These are phyloP conservation scores for Grosmannia penicillata DNA, from an alignment of 2,329 filamentous ascomycete species.

Conservation along the genomic window DNA sequence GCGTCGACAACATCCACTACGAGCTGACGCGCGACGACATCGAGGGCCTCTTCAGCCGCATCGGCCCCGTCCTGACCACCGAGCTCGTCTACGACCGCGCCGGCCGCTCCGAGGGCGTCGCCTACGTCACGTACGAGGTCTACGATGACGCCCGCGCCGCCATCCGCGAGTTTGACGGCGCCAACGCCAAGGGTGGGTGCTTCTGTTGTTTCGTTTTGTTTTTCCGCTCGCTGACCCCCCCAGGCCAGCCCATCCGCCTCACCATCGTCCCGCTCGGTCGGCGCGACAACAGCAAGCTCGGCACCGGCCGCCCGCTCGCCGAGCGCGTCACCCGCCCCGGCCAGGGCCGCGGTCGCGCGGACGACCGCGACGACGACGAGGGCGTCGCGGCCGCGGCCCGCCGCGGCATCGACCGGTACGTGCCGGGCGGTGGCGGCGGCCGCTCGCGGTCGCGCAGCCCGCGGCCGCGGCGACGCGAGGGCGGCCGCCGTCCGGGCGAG, in stretches of 20 bases:
- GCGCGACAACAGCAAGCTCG: constrained; percentile 34
- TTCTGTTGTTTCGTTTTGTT: background rate
- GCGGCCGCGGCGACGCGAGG: constrained; percentile 23
- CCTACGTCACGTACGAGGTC: constrained; percentile 66
- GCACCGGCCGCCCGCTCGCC: constrained; percentile 39
- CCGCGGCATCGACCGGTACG: constrained; percentile 64
- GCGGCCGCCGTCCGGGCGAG: constrained; percentile 32
- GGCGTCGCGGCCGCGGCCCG: constrained; percentile 28
- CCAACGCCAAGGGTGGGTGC: constrained; percentile 63
- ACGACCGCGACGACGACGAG: constrained; percentile 25
- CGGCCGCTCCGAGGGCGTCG: constrained; percentile 73
- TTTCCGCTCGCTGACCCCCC: background rate
- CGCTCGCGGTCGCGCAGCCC: constrained; percentile 44
- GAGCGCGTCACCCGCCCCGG: constrained; percentile 43
- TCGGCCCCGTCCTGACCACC: constrained; percentile 56
- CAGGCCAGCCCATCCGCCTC: constrained; percentile 67
- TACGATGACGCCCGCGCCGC: constrained; percentile 59
- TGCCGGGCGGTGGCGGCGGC: constrained; percentile 32
- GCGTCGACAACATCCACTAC: constrained; percentile 84
- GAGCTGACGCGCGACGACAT: constrained; percentile 77
- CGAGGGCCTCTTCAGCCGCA: constrained; percentile 66
- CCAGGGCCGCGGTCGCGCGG: constrained; percentile 33
- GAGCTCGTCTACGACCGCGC: constrained; percentile 73
- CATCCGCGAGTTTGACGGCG: constrained; percentile 69
- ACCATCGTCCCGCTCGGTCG: constrained; percentile 43